Conservation (phyloP, 2,329 filamentous ascomycete genomes). For the Fusarium coffeatum region DNA sequence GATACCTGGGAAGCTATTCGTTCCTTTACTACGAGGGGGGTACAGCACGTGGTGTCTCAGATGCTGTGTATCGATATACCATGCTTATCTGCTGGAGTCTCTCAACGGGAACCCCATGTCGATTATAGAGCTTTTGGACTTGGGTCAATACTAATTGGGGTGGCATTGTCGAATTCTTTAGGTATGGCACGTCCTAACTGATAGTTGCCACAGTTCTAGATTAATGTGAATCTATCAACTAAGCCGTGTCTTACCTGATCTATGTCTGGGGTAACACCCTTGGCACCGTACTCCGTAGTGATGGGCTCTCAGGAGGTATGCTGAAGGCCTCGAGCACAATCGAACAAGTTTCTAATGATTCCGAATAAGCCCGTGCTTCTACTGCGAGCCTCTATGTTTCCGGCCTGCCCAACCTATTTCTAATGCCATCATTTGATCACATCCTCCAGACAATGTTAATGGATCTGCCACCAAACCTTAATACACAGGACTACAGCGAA, state of each 20-base stretch:
- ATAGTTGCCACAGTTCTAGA: background rate
- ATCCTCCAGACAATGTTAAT: background rate
- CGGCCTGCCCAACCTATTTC: background rate
- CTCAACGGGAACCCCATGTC: background rate
- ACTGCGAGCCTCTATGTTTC: background rate
- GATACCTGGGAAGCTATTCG: background rate
- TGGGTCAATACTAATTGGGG: background rate
- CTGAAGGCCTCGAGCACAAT: background rate
- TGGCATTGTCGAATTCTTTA: slow-evolving; percentile 1
- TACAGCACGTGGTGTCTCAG: background rate
- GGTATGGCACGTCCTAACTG: background rate
- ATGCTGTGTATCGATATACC: background rate
- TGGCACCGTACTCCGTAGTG: background rate
- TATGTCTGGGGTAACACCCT: background rate
- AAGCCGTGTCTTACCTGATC: background rate
- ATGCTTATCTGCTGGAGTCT: background rate
- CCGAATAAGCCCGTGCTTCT: background rate
- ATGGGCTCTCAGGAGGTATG: background rate
- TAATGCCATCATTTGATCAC: background rate
- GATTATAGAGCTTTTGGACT: background rate
- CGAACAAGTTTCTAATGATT: background rate
- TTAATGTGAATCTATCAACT: background rate
- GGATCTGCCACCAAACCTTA: slow-evolving; percentile 8
- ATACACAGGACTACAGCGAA: background rate
- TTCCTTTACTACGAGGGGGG: background rate